Percentiles rank a stretch among this genome's conserved stretches.
Conservation (phyloP, 805 yeast genomes). For the Saccharomycopsis sp. region DNA sequence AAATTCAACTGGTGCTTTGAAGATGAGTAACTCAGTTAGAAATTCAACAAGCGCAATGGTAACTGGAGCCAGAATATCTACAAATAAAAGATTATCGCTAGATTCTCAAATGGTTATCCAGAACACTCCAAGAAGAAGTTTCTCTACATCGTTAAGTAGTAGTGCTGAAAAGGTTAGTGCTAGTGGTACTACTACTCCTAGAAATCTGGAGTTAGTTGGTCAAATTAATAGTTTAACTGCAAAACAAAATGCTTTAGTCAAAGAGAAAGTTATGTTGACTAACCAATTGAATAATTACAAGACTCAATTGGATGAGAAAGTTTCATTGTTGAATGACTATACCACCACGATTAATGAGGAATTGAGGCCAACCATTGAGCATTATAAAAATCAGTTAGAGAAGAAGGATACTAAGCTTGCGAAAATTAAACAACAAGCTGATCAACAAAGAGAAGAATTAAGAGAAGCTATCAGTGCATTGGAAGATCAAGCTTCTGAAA, state of each 20-base stretch:
- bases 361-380: constrained; percentile 39
- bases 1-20: background rate
- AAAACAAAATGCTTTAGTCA: constrained; percentile 6
- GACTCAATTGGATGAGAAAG: constrained; percentile 35
- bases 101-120: constrained; percentile 9
- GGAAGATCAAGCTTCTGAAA: constrained; percentile 48
- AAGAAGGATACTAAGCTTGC: constrained; percentile 40
- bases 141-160: background rate
- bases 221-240: constrained; percentile 6
- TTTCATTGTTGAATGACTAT: constrained; percentile 40
- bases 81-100: constrained; percentile 8
- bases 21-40: background rate
- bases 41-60: too few relatives aligned
- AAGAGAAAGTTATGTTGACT: constrained; percentile 12
- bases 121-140: constrained; percentile 1
- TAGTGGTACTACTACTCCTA: background rate
- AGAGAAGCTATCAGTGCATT: constrained; percentile 50
- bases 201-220: background rate
- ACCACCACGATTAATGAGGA: constrained; percentile 40
- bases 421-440: constrained; percentile 42
- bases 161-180: background rate
- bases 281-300: constrained; percentile 21
- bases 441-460: constrained; percentile 51
- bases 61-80: background rate
- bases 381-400: constrained; percentile 37